A percentile compares a stretch with the other conserved stretches of the same genome.
Conservation (phyloP, 768 basidiomycete species). For the Exsudoporus frostii region DNA sequence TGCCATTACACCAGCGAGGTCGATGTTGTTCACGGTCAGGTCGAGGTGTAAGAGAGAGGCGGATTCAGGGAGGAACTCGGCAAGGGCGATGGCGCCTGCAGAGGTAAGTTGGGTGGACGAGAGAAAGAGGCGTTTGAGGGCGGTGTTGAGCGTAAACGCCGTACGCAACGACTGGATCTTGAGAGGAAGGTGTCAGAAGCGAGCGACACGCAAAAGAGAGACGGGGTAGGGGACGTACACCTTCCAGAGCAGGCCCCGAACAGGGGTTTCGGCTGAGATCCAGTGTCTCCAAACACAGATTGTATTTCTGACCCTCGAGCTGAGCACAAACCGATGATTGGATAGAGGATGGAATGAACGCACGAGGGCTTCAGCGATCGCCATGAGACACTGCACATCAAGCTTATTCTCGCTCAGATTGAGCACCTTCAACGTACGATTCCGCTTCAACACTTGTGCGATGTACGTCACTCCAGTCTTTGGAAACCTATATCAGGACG, state of each 20-base stretch:
- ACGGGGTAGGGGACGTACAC: conserved; percentile 49
- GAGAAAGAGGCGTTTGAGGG: conserved; percentile 89
- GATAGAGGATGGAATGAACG: conserved; percentile 22
- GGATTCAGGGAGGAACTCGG: conserved; percentile 94
- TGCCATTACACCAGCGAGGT: conserved; percentile 91
- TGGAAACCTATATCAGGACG: neutral
- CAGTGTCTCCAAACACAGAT: conserved; percentile 87
- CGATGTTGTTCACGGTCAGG: conserved; percentile 77
- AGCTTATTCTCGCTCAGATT: conserved; percentile 95
- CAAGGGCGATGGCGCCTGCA: conserved; percentile 87
- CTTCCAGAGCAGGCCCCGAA: conserved; percentile 83
- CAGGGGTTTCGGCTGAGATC: conserved; percentile 94
- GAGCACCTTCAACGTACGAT: conserved; percentile 89
- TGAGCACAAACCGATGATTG: neutral
- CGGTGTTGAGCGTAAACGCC: conserved; percentile 87
- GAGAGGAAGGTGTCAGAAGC: neutral
- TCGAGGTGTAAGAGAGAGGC: conserved; percentile 87
- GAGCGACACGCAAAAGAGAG: neutral
- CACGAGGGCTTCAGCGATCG: conserved; percentile 87
- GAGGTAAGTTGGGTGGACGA: conserved; percentile 78
- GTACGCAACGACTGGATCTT: conserved; percentile 87
- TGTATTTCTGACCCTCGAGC: conserved; percentile 74
- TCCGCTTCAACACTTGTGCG: conserved; percentile 93
- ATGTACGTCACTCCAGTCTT: conserved; percentile 82
- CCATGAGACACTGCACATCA: conserved; percentile 73